Evolutionary conservation across 1,139 yeast species (phyloP).

Genomic region (Protomyces inundatus): DNA sequence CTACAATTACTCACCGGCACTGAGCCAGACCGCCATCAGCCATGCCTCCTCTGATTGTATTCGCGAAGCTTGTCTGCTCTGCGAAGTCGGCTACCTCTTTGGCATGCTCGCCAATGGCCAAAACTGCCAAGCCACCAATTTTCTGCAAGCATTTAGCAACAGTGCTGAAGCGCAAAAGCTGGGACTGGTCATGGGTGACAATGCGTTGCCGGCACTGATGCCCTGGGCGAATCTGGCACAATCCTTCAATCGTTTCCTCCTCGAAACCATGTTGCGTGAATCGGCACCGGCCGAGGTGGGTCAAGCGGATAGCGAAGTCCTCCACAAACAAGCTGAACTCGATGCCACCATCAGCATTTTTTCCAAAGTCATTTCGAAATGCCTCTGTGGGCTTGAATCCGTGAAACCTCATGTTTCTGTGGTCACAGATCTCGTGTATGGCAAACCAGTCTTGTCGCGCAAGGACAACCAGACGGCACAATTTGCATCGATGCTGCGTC

Average conservation of each 20-base stretch:
- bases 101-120: constrained; percentile 87
- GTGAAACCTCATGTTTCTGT: constrained; percentile 29
- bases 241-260: constrained; percentile 55
- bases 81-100: constrained; percentile 80
- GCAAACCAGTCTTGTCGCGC: constrained; percentile 25
- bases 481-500: constrained; percentile 27
- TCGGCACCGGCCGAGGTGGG: not conserved
- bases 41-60: constrained; percentile 57
- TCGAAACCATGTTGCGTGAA: constrained; percentile 50
- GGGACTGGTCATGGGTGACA: constrained; percentile 47
- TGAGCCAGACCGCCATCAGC: constrained; percentile 60
- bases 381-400: constrained; percentile 31
- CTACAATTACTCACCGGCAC: constrained; percentile 68
- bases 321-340: constrained; percentile 33
- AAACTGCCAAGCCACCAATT: constrained; percentile 68
- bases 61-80: constrained; percentile 45
- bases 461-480: constrained; percentile 15
- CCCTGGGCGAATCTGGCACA: constrained; percentile 40
- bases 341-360: constrained; percentile 32
- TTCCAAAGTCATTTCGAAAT: constrained; percentile 40
- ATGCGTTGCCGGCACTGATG: constrained; percentile 38
- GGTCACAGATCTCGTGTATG: constrained; percentile 32
- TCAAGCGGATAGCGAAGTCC: constrained; percentile 38
- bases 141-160: constrained; percentile 46
- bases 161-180: constrained; percentile 41